Conservation (phyloP, 169 alveolate species). For the Babesia ovis region DNA sequence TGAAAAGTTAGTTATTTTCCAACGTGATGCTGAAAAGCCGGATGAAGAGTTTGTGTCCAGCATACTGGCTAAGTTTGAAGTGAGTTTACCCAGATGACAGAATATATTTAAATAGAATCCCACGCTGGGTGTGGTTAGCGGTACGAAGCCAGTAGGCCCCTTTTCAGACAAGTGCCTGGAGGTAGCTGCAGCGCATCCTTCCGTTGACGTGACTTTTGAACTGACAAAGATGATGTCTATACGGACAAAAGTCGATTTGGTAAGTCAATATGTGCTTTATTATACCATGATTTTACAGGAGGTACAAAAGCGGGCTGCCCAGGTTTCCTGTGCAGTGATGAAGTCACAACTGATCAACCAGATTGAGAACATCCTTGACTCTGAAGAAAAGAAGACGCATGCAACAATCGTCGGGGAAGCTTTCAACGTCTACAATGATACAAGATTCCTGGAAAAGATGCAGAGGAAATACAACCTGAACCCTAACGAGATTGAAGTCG, state of each 20-base stretch:
- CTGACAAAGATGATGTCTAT: slow-evolving; percentile 39
- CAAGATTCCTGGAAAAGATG: slow-evolving; percentile 69
- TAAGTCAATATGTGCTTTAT: background rate
- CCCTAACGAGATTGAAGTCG: slow-evolving; percentile 72
- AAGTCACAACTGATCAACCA: slow-evolving; percentile 71
- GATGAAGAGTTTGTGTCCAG: slow-evolving; percentile 38
- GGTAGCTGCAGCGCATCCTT: background rate
- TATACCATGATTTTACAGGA: slow-evolving; percentile 8
- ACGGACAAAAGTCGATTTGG: slow-evolving; percentile 58
- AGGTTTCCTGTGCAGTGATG: slow-evolving; percentile 74
- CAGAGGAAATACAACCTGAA: slow-evolving; percentile 68
- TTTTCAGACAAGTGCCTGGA: slow-evolving; percentile 63
- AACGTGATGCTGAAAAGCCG: slow-evolving; percentile 37
- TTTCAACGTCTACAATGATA: slow-evolving; percentile 66
- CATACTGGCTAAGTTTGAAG: slow-evolving; percentile 29
- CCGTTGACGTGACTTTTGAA: slow-evolving; percentile 38
- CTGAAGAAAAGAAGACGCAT: slow-evolving; percentile 73
- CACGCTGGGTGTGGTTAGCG: slow-evolving; percentile 47
- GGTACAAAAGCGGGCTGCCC: slow-evolving; percentile 72
- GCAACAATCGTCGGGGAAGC: slow-evolving; percentile 67
- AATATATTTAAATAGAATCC: slow-evolving; percentile 27
- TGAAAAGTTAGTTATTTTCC: slow-evolving; percentile 51
- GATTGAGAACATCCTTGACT: slow-evolving; percentile 77
- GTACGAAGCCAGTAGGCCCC: slow-evolving; percentile 54
- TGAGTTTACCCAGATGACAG: background rate